These are phyloP conservation scores for Cichorium intybus DNA, from an alignment of 140 eudicot genomes.

Conservation along the genomic window DNA sequence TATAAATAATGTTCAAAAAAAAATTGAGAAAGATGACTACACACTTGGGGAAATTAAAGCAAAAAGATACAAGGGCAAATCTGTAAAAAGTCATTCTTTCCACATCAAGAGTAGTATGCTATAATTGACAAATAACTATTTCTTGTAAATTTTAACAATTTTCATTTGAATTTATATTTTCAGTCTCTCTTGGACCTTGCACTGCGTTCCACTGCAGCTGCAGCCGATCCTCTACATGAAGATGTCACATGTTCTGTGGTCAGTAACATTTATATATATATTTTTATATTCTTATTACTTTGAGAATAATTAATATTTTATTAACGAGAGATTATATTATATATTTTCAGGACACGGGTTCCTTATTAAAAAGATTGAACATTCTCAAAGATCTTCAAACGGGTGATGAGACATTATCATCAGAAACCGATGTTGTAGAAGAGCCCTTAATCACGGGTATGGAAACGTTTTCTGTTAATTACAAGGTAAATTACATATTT, in stretches of 20 bases:
- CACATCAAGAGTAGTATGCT: no score
- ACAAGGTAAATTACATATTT: slow-evolving; percentile 70
- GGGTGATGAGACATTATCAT: slow-evolving; percentile 39
- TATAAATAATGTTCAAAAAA: no score
- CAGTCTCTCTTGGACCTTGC: slow-evolving; percentile 99
- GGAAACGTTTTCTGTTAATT: slow-evolving; percentile 87
- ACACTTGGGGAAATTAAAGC: no score
- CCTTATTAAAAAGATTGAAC: slow-evolving; percentile 74
- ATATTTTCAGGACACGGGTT: slow-evolving; percentile 62
- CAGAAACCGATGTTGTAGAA: slow-evolving; percentile 49
- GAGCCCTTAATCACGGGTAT: slow-evolving; percentile 88
- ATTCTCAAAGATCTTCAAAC: slow-evolving; percentile 79
- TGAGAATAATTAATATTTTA: slow-evolving; percentile 10
- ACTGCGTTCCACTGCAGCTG: slow-evolving; percentile 93
- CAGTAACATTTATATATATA: slow-evolving; percentile 23
- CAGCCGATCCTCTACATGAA: slow-evolving; percentile 97
- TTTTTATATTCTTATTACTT: no score
- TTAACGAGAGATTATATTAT: not conserved
- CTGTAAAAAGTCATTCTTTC: no score
- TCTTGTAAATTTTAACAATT: no score
- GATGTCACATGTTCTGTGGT: slow-evolving; percentile 94
- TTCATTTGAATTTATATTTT: not conserved
- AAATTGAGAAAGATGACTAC: no score
- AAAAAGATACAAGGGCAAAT: no score
- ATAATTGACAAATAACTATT: no score